Evolutionary conservation across 805 yeast genomes (phyloP), one percentile per base, ranked within the genome.

Genomic region (Yueomyces sinensis): DNA sequence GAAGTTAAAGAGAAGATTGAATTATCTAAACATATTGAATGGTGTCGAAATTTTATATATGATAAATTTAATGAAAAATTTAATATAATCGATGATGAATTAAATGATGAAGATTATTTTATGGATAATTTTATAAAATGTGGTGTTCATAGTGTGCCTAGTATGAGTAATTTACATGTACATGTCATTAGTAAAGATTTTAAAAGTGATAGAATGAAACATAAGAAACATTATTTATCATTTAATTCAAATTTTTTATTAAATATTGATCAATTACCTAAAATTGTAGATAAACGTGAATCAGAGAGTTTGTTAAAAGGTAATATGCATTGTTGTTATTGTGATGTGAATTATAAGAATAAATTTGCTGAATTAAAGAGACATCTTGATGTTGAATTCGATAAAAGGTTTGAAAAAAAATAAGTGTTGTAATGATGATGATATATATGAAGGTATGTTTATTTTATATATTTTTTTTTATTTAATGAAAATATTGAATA

Each of bases 71-170:
- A 38, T 1, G 29, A 34, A 17, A 38, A 27, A 27, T 19, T 45
- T 28, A 44, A 53, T 2, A 39, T 35, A 14, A 38, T 48, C 9
- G 11, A 20, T 20, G 36, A 41, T 9, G 41, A 38, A 0, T 36
- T 44, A 13, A 25, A 34, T 13, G 46, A 49, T 5, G 40, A 44
- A n/a, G 37, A 33, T 9, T 30, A 30, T 3, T 53, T 54, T 32
- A 28, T 43, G 3, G 41, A 41, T 5, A 34, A 41, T 2, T 52
- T 52, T 27, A 59, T 79, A 7, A 58, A 60, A 39, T 68, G 66
- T 7, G 89, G 93, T 1, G 65, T 81, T 18, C 94, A 82, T 54
- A 54, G 80, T 4, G 66, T 66, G 2, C 94, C 94, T 3, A 76
- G 86, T 1, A 50, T 82, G 66, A 56, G 54, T 28, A 80, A 82